phyloP scores from a whole-genome alignment of 225 moss, liverwort and hornwort genomes.

The Climacium dendroides region DNA sequence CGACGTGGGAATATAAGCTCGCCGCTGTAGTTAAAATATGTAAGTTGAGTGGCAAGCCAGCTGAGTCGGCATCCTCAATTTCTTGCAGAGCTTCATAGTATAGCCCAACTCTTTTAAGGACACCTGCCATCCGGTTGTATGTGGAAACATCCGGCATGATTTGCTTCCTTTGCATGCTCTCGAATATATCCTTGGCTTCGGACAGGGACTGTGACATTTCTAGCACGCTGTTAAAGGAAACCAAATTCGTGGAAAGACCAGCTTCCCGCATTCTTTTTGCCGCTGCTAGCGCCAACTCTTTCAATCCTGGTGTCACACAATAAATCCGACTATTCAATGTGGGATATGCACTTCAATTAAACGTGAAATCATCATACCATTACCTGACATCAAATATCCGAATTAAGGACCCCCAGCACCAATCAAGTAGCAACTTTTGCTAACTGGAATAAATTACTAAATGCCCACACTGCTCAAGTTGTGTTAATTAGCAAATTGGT shows the following conservation, averaged over 20 bases:
- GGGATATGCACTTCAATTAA: not conserved
- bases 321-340: not conserved
- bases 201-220: constrained; percentile 67
- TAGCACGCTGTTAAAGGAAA: constrained; percentile 70
- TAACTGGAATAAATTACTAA: not conserved
- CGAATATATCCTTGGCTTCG: constrained; percentile 58
- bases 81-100: constrained; percentile 46
- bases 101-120: constrained; percentile 58
- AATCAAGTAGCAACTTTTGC: not conserved
- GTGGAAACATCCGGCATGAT: constrained; percentile 58
- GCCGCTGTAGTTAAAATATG: constrained; percentile 62
- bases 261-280: constrained; percentile 50
- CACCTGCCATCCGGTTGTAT: constrained; percentile 61
- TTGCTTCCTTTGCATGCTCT: constrained; percentile 30
- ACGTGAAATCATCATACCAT: not conserved
- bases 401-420: not conserved
- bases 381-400: not conserved
- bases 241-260: constrained; percentile 39
- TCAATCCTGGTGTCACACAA: constrained; percentile 21
- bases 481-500: not conserved
- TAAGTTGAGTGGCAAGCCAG: constrained; percentile 48
- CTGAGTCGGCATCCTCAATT: constrained; percentile 39
- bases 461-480: not conserved
- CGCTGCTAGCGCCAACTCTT: constrained; percentile 47
- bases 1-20: constrained; percentile 59